Evolutionary conservation across 257 asterid genomes (phyloP).

Genomic region (Dorcoceras hygrometricum): DNA sequence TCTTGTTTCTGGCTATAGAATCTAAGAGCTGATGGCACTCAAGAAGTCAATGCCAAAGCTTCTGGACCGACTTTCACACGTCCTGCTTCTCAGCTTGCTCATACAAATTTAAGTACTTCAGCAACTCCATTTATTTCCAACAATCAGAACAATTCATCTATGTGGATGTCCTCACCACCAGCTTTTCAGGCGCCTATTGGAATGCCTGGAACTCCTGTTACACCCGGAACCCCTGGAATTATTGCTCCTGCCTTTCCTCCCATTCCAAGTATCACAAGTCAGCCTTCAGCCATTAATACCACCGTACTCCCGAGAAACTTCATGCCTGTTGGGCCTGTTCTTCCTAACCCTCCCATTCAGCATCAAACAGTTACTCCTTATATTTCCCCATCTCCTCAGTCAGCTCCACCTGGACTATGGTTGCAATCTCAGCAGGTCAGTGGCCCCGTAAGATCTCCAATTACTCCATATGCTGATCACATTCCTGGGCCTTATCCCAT

Average conservation of each 20-base stretch:
- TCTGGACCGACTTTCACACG: conserved; percentile 45
- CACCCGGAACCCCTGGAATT: conserved; percentile 62
- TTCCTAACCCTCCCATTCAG: conserved; percentile 50
- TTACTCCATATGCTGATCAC: conserved; percentile 59
- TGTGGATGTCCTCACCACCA: conserved; percentile 52
- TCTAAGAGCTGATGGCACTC: conserved; percentile 43
- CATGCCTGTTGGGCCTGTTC: conserved; percentile 40
- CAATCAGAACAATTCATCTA: conserved; percentile 34
- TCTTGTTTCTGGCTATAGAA: conserved; percentile 40
- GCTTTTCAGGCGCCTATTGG: conserved; percentile 55
- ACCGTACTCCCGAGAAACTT: conserved; percentile 38
- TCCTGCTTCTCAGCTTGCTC: conserved; percentile 45
- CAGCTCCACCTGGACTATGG: conserved; percentile 74
- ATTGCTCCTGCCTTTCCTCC: conserved; percentile 45
- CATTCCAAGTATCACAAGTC: conserved; percentile 37
- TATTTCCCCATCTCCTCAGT: conserved; percentile 52
- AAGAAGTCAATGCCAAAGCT: conserved; percentile 40
- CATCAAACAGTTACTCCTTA: conserved; percentile 53
- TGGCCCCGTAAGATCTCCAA: conserved; percentile 65
- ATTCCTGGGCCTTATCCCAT: conserved; percentile 57
- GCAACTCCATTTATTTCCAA: conserved; percentile 39
- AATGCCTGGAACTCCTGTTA: conserved; percentile 45
- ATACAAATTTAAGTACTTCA: conserved; percentile 43
- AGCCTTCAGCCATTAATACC: conserved; percentile 42
- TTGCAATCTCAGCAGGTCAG: conserved; percentile 66